Evolutionary conservation across 768 basidiomycete genomes (phyloP).

Genomic region (Rhizopogon vinicolor): DNA sequence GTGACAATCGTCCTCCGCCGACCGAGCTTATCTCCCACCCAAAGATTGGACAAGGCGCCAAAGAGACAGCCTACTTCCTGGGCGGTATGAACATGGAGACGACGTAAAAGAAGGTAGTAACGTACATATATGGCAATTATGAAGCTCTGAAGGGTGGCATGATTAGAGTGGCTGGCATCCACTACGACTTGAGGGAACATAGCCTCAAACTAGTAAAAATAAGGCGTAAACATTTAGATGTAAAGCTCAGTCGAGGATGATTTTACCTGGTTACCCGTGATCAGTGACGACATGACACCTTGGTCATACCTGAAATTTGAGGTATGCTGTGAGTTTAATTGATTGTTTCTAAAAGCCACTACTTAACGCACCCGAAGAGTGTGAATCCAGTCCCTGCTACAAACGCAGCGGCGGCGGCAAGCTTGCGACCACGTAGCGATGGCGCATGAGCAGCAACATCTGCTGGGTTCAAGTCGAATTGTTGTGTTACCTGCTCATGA

Average conservation of each 20-base stretch:
- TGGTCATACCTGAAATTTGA: constrained; percentile 31
- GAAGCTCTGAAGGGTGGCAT: constrained; percentile 34
- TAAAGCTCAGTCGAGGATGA: background rate
- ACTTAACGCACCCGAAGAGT: constrained; percentile 28
- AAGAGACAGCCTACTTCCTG: constrained; percentile 42
- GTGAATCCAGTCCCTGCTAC: constrained; percentile 34
- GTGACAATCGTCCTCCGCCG: constrained; percentile 33
- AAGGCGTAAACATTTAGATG: background rate
- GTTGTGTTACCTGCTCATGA: background rate
- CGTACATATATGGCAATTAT: constrained; percentile 34
- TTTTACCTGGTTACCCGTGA: constrained; percentile 28
- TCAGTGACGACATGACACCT: constrained; percentile 38
- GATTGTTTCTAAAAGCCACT: background rate
- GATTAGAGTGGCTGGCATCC: constrained; percentile 18
- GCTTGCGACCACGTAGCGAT: constrained; percentile 18
- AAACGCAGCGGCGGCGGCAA: constrained; percentile 28
- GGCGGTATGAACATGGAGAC: background rate
- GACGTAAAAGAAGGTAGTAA: background rate
- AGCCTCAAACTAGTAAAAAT: constrained; percentile 29
- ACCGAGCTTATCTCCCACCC: constrained; percentile 36
- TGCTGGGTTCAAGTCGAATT: constrained; percentile 1
- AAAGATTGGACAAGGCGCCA: constrained; percentile 38
- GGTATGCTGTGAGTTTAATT: background rate
- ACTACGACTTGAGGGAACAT: constrained; percentile 33
- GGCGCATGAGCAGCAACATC: constrained; percentile 19